Evolutionary conservation across 495 filamentous ascomycete genomes (phyloP).

Genomic region (Lichina pygmaea): DNA sequence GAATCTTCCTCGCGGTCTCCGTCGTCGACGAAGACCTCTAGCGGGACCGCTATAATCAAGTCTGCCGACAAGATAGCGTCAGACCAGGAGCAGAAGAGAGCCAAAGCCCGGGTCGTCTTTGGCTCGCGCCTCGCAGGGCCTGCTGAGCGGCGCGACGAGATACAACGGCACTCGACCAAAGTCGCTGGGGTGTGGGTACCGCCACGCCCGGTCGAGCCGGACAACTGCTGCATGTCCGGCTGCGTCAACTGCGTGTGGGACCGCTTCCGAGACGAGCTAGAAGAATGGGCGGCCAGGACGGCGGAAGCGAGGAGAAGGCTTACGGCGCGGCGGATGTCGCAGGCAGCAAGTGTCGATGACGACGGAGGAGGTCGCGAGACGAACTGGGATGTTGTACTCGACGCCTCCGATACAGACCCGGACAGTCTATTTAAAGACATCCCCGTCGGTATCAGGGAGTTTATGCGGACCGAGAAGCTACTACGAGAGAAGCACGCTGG

Average conservation of each 20-base stretch:
- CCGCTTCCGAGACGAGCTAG: conserved; percentile 63
- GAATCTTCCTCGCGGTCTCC: neutral
- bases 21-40: neutral
- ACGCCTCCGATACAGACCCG: neutral
- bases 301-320: conserved; percentile 24
- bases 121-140: conserved; percentile 47
- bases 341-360: conserved; percentile 38
- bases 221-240: conserved; percentile 97
- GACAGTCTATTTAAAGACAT: conserved; percentile 52
- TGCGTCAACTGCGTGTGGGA: conserved; percentile 98
- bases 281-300: conserved; percentile 46
- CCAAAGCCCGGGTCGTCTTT: conserved; percentile 37
- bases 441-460: conserved; percentile 82
- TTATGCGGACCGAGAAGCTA: conserved; percentile 91
- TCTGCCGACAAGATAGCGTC: too few species aligned
- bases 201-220: conserved; percentile 64
- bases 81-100: neutral
- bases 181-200: conserved; percentile 64
- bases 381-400: conserved; percentile 23
- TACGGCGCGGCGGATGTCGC: conserved; percentile 4
- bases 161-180: conserved; percentile 25
- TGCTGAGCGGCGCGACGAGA: conserved; percentile 25
- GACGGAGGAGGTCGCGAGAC: conserved; percentile 50
- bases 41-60: too few species aligned
- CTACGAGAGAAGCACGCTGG: conserved; percentile 40